Conservation (phyloP, 2,329 filamentous ascomycete species). For the Alternaria sp. region DNA sequence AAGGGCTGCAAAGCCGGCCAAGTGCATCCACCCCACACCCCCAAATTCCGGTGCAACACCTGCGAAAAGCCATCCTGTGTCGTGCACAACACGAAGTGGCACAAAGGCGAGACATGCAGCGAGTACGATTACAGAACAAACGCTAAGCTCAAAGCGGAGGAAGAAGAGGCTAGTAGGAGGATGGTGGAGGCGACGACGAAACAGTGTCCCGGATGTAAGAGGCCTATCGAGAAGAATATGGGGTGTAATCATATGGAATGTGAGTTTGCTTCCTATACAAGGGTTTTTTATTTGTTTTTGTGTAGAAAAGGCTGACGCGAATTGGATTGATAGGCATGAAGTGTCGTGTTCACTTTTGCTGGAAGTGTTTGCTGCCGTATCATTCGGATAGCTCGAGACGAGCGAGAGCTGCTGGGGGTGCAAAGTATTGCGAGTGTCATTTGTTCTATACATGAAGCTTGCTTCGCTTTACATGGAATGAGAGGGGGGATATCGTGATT, state of each 20-base stretch:
- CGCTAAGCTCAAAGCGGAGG: constrained; percentile 36
- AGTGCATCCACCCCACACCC: constrained; percentile 56
- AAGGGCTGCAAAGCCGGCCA: constrained; percentile 63
- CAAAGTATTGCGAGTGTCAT: background rate
- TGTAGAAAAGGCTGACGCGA: background rate
- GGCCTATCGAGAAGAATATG: constrained; percentile 52
- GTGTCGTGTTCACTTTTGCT: constrained; percentile 55
- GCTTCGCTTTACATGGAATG: background rate
- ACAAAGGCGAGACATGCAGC: constrained; percentile 51
- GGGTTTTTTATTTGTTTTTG: no score
- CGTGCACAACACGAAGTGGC: constrained; percentile 49
- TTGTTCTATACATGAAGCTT: background rate
- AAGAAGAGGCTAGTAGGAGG: constrained; percentile 42
- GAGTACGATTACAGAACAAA: constrained; percentile 50
- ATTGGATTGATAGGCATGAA: constrained; percentile 36
- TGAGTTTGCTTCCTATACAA: constrained; percentile 18
- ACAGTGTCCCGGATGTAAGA: constrained; percentile 52
- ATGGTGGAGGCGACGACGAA: constrained; percentile 47
- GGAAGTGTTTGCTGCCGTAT: constrained; percentile 48
- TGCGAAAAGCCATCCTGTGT: constrained; percentile 52
- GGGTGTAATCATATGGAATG: constrained; percentile 56
- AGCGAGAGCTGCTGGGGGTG: background rate
- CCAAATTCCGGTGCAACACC: constrained; percentile 53
- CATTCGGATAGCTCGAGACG: background rate
- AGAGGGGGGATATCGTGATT: background rate